Evolutionary conservation across 768 basidiomycete genomes (phyloP), one percentile per base, ranked within the genome.

Genomic region (Mycena galopus): DNA sequence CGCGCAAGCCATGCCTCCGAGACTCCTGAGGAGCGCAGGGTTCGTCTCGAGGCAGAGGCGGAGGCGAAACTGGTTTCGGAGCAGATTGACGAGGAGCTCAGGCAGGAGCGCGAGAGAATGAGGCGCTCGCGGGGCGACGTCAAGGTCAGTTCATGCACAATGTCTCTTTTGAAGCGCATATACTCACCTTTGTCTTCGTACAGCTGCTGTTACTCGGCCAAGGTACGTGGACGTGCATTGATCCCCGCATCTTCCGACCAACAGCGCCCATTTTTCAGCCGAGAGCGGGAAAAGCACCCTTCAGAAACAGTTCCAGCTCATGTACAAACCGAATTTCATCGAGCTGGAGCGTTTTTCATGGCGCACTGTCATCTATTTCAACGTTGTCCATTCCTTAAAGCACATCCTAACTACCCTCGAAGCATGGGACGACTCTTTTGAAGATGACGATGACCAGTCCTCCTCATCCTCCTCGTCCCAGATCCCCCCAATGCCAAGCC

Each of bases 221-320:
- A 77, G 74, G 74, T 75, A 37, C 59, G 67, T 33, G 29, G 7
- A 30, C 62, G 30, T 6, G 37, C 35, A 19, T 57, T 29, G 33
- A 42, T 50, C 59, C 32, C 16, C 10, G 47, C 61, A 50, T 55
- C 2, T 23, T 42, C 39, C 17, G n/a, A 21, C 16, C 19, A n/a
- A 12, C 53, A 33, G 56, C 32, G 10, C 29, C 35, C 21, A 4
- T 35, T 23, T n/a, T 44, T 32, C 56, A 77, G 92, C 93, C 44
- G 93, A 94, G 84, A 93, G 91, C 57, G 92, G 92, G 75, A 93
- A 94, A 78, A 91, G 91, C 35, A 93, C 92, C 4, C 86, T 94
- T 57, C 92, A 92, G 81, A 93, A 93, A 78, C 93, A 93, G 77
- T 93, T 92, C 75, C 93, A 94, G 79, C 88, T 94, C 75, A 93